A percentile compares a stretch with the other conserved stretches of the same genome.
phyloP scores from a whole-genome alignment of 768 basidiomycete species.

The Mrakia blollopis region DNA sequence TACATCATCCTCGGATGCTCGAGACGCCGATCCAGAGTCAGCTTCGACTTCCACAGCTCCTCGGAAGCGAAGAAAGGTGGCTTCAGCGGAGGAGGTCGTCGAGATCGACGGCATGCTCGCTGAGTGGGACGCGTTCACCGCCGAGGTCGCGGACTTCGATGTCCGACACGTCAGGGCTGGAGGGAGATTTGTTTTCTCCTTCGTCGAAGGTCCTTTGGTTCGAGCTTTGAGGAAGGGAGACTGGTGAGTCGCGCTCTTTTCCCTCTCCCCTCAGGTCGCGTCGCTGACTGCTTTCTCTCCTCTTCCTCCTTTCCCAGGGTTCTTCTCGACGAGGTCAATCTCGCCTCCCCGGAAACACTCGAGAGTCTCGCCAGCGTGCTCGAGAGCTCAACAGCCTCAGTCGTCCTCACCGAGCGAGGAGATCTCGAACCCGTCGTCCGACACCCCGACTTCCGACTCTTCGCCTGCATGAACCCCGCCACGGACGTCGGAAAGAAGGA shows the following conservation, averaged over 20 bases:
- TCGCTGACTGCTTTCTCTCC: not conserved
- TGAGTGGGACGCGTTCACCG: conserved; percentile 63
- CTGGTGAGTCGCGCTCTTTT: conserved; percentile 60
- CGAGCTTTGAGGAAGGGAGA: conserved; percentile 80
- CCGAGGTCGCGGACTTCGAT: conserved; percentile 72
- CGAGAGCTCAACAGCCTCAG: conserved; percentile 76
- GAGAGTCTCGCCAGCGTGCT: conserved; percentile 87
- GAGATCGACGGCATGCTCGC: conserved; percentile 21
- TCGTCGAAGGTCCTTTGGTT: conserved; percentile 93
- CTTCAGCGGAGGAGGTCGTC: conserved; percentile 12
- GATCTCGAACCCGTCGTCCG: conserved; percentile 82
- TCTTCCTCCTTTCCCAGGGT: conserved; percentile 58
- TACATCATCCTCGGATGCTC: not conserved
- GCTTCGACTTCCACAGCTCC: conserved; percentile 9
- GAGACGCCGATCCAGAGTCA: conserved; percentile 7
- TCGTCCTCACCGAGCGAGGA: conserved; percentile 89
- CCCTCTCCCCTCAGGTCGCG: conserved; percentile 21
- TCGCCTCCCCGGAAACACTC: conserved; percentile 87
- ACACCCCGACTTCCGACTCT: conserved; percentile 91
- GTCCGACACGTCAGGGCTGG: conserved; percentile 76
- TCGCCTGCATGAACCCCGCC: conserved; percentile 99
- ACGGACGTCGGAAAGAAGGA: conserved; percentile 99
- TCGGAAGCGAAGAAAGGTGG: conserved; percentile 29
- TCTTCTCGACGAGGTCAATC: conserved; percentile 90
- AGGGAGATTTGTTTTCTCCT: conserved; percentile 86